Percentiles rank a stretch among this genome's conserved stretches.
These are phyloP conservation scores for Dillenia turbinata DNA, from an alignment of 164 flowering plant species.

Conservation along the genomic window DNA sequence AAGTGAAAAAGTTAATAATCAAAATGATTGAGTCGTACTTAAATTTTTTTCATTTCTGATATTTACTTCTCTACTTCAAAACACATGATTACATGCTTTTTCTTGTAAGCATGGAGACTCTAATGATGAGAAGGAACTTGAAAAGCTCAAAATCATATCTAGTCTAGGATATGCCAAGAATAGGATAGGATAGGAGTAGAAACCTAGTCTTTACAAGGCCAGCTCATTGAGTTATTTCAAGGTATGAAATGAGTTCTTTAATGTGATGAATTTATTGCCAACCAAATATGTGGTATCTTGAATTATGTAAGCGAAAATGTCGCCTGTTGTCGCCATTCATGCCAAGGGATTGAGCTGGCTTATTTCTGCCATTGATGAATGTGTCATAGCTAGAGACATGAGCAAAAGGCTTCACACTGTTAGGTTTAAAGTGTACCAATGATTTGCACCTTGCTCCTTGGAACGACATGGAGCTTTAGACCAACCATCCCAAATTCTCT, in stretches of 20 bases:
- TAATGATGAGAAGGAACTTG: too few species aligned
- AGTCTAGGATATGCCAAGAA: too few species aligned
- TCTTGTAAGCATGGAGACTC: not conserved
- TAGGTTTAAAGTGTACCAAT: too few species aligned
- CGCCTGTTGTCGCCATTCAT: conserved; percentile 16
- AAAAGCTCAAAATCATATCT: too few species aligned
- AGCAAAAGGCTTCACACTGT: not conserved
- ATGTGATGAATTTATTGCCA: conserved; percentile 6
- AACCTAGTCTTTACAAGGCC: conserved; percentile 12
- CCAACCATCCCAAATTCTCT: not conserved
- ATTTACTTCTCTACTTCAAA: too few species aligned
- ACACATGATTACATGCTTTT: too few species aligned
- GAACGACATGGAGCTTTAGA: too few species aligned
- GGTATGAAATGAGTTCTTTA: conserved; percentile 8
- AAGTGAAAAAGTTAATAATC: not conserved
- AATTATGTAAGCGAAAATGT: conserved; percentile 15
- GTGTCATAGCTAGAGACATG: conserved; percentile 15
- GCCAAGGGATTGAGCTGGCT: conserved; percentile 29
- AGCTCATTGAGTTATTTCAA: conserved; percentile 13
- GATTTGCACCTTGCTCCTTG: too few species aligned
- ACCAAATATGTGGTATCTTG: conserved; percentile 9
- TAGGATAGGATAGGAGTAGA: not conserved
- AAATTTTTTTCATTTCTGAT: too few species aligned
- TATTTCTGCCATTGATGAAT: conserved; percentile 36
- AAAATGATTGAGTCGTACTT: too few species aligned